These are phyloP conservation scores for Pythium sukuiense DNA, from an alignment of 352 stramenopile genomes.

Conservation along the genomic window DNA sequence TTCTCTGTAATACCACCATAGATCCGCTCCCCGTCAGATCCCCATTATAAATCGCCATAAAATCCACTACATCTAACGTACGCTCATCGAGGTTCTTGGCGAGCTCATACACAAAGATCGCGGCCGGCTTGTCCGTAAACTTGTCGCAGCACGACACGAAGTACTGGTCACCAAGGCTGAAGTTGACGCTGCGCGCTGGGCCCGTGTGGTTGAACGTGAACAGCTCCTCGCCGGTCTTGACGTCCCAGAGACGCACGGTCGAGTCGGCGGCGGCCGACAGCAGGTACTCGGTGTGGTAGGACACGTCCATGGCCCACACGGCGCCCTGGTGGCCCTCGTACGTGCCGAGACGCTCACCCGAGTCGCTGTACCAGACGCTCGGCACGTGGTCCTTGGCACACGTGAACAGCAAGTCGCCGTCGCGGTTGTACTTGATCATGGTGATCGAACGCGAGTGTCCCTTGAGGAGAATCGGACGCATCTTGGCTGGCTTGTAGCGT, in stretches of 20 bases:
- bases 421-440: conserved; percentile 98
- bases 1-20: conserved; percentile 36
- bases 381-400: conserved; percentile 95
- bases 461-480: conserved; percentile 98
- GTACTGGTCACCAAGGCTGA: conserved; percentile 82
- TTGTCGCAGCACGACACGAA: conserved; percentile 86
- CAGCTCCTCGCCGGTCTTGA: conserved; percentile 87
- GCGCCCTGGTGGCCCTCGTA: conserved; percentile 97
- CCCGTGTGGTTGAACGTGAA: conserved; percentile 85
- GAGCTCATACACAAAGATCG: conserved; percentile 84
- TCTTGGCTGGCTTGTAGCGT: conserved; percentile 28
- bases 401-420: conserved; percentile 98
- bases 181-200: conserved; percentile 83
- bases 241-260: conserved; percentile 90
- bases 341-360: conserved; percentile 94
- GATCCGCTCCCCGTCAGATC: no score
- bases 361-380: conserved; percentile 97
- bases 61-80: conserved; percentile 29
- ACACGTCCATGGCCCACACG: conserved; percentile 96
- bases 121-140: conserved; percentile 76
- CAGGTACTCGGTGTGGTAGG: conserved; percentile 90
- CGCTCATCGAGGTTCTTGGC: conserved; percentile 59
- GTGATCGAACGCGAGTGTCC: conserved; percentile 99
- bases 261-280: conserved; percentile 97
- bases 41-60: no score